Base-by-base conservation (phyloP, 805 yeast species). In the Nakazawaea peltata region DNA sequence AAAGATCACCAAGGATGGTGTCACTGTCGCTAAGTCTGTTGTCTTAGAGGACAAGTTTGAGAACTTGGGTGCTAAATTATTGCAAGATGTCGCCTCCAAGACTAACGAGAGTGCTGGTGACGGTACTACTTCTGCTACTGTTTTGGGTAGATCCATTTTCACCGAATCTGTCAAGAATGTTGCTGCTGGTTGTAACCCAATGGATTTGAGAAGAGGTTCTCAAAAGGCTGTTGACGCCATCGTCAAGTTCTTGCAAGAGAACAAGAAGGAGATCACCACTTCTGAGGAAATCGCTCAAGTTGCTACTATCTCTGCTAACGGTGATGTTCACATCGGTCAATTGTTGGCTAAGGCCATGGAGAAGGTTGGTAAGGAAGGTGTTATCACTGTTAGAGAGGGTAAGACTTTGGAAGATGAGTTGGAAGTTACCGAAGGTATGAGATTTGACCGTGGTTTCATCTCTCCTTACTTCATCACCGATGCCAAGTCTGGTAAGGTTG, bases 301-400 rank as follows among this genome's bases (percentile, higher is more conserved):
- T 33, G 98, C 98, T 43, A 85, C 97, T 38, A 90, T 90, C 53
- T 85, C 96, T 37, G 97, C 97, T 45, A 90, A 90, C 61, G 97
- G 97, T 45, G 98, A 90, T 58, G 55, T 71, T 21, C 95, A 88
- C 69, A 83, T 90, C 47, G 98, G 98, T 59, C 67, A 73, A 56
- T 69, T 92, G 49, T 72, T 90, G 56, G 95, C 97, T 36, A 74
- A 81, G 37, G 97, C 98, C 46, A 90, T 90, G 94, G 97, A 87
- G 66, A 88, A 88, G 63, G 98, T 90, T 42, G 98, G 98, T 51
- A 87, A 90, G 66, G 97, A 90, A 62, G 98, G 98, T 71, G 97
- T 90, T 44, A 88, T 90, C 61, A 90, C 97, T 48, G 92, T 90
- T 53, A 90, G 81, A 70, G 96, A 86, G 64, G 97, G 97, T 50